Base-by-base conservation (phyloP, 345 rosid genomes). In the Mercurialis annua region DNA sequence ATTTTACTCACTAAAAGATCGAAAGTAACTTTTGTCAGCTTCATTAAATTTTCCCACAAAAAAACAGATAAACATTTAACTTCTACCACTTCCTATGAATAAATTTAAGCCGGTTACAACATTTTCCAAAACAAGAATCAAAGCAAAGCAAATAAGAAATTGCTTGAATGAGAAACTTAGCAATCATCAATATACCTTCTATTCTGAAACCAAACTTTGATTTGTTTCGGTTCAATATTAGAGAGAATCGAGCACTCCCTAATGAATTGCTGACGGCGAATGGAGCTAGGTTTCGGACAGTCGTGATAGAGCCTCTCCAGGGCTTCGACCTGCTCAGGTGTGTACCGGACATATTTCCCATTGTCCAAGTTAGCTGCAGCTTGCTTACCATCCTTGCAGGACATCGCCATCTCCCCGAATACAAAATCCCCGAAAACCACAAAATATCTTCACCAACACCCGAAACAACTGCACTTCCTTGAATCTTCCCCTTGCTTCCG, bases 191-290 rank as follows among this genome's bases (percentile, higher is more conserved):
- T 27, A 54, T 77, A 95, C 99, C 98, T 95, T 78, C 99, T 82
- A 82, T 95, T 95, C 65, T 95, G 99, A 84, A 95, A 95, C 99
- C 98, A 95, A 33, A 95, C 99, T 86, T 95, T 95, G 83, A 95
- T 95, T 80, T 95, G 99, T 74, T 95, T 95, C 3, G 97, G 98
- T 79, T 95, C 99, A 64, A 95, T 92, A 84, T 95, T 80, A 47
- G 97, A 95, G 86, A 95, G 99, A 78, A 95, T 95, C 10, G 98
- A 98, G 77, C 99, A 95, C 80, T 95, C 99, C 76, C 98, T 83
- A 42, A 95, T 95, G 69, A 95, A 72, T 86, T 95, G 99, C 65
- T 92, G 99, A 70, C 98, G 92, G 67, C 99, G 98, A 73, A 95
- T 84, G 30, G 98, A 95, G 77, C 98, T 95, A 55, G 99, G 99